Evolutionary conservation across 106 monocot genomes (phyloP), one percentile per base, ranked within the genome.

Genomic region (Hemerocallis citrina): DNA sequence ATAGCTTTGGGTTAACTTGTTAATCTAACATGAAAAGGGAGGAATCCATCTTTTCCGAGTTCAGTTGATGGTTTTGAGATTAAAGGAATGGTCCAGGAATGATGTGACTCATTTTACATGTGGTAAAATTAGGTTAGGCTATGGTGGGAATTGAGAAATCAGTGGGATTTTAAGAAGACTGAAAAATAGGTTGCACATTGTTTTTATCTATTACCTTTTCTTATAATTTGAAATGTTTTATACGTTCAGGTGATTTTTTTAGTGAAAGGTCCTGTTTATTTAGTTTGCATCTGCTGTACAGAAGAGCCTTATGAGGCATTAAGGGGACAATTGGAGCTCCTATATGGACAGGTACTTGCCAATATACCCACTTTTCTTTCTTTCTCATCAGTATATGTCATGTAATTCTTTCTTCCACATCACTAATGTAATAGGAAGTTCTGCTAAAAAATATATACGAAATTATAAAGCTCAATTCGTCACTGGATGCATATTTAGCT

Each of bases 231-330:
- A 3, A 39, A 11, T 68, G 19, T 72, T 59, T 22, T 40, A 23
- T 41, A 35, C 65, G 19, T 72, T 61, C 84, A 96, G 96, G 76
- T 96, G 64, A 76, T 96, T 66, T 96, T 96, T 79, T 77, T 96
- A 68, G 96, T 96, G 58, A 96, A 96, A 73, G 96, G 87, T 45
- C 96, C 96, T 68, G 85, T 96, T 70, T 96, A 96, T 73, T 77
- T 96, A 66, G 96, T 88, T 5, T 88, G 96, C 70, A 96, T 96
- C 69, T 81, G 91, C 60, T 96, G 87, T 69, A 96, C 91, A 35
- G 96, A 96, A 64, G 96, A 96, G 62, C 76, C 96, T 28, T 76
- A 81, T 71, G 96, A 87, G 34, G 75, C 81, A 60, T 71, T 96
- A 46, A 87, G 59, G 38, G 91, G 74, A 45, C 96, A 96, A 68